A percentile compares a stretch with the other conserved stretches of the same genome.
These are phyloP conservation scores for Backusella morwellensis DNA, from an alignment of 192 early-diverging fungal species.

Conservation along the genomic window DNA sequence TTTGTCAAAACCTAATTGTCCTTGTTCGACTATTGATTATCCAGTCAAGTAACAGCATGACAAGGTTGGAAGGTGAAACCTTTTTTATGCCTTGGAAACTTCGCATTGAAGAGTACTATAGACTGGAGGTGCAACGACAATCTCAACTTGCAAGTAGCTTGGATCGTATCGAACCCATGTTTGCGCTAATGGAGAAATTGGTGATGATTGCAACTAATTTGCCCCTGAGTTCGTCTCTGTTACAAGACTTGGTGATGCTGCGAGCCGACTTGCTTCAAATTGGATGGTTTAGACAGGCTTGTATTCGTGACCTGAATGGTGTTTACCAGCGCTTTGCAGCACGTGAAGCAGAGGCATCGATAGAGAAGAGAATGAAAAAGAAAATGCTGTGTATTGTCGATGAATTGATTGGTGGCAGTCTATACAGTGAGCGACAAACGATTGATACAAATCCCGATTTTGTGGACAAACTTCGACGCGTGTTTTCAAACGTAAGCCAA, in stretches of 20 bases:
- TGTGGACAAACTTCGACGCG: conserved; percentile 41
- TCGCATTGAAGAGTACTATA: conserved; percentile 22
- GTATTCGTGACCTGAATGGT: conserved; percentile 30
- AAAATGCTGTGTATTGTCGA: conserved; percentile 43
- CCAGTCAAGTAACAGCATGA: conserved; percentile 6
- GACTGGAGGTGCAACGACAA: conserved; percentile 18
- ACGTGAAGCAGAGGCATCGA: conserved; percentile 13
- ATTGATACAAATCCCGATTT: conserved; percentile 34
- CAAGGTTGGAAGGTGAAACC: neutral
- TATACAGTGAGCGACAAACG: neutral
- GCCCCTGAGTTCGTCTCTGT: conserved; percentile 25
- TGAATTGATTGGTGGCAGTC: conserved; percentile 35
- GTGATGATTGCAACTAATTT: conserved; percentile 25
- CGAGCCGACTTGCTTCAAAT: conserved; percentile 28
- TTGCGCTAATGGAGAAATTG: conserved; percentile 24
- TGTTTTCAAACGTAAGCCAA: conserved; percentile 46
- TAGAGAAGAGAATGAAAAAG: conserved; percentile 26
- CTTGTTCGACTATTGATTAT: conserved; percentile 39
- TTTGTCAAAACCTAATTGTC: conserved; percentile 34
- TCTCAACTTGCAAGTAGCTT: conserved; percentile 24
- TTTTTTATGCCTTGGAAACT: conserved; percentile 19
- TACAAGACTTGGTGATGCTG: conserved; percentile 32
- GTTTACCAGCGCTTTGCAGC: conserved; percentile 33
- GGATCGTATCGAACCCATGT: conserved; percentile 28
- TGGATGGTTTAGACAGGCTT: conserved; percentile 32